Base-by-base conservation (phyloP, 495 filamentous ascomycete species). In the Cercophora samala region DNA sequence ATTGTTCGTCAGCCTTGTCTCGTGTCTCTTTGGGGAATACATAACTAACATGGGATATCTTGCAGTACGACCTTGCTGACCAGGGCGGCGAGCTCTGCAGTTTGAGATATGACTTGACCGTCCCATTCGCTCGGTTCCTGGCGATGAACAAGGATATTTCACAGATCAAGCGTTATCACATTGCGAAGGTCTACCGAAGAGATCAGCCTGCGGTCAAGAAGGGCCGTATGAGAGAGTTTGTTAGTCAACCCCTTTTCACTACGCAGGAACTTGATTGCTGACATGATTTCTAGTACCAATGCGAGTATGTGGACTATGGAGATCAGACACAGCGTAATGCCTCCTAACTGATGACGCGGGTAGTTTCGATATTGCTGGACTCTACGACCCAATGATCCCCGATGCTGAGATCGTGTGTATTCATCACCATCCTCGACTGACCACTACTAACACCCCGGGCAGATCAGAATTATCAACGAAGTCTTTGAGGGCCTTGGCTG, bases 171-270 rank as follows among this genome's bases (percentile, higher is more conserved):
- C 85, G 93, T 53, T 97, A 95, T 77, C 92, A 95, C 77, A 92
- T 97, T 72, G 92, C 91, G 65, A 96, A 96, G 79, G 93, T 96
- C 51, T 82, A 85, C 74, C 78, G 81, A 58, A 72, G 82, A 42
- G 81, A 85, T 66, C 82, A 86, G 62, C 82, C 82, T 1, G 76
- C 76, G 25, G 73, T 78, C 11, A 71, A 73, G 62, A 73, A 74
- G 29, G 95, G 95, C 61, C 86, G 92, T 5, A 94, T 97, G 90
- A 86, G 95, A 66, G 94, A 99, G 78, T 97, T 99, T 79, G 68
- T 70, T 0, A 60, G 68, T 25, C 56, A 2, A 29, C 23, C 53
- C 23, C 19, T 11, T 37, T 46, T 46, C 13, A 46, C 37, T 17
- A 0, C 37, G 2, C 24, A 19, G 37, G 25, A 5, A 1, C 32